Percentiles rank a stretch among this genome's conserved stretches.
phyloP scores from a whole-genome alignment of 192 early-diverging fungal genomes.

The Entomortierella beljakovae region DNA sequence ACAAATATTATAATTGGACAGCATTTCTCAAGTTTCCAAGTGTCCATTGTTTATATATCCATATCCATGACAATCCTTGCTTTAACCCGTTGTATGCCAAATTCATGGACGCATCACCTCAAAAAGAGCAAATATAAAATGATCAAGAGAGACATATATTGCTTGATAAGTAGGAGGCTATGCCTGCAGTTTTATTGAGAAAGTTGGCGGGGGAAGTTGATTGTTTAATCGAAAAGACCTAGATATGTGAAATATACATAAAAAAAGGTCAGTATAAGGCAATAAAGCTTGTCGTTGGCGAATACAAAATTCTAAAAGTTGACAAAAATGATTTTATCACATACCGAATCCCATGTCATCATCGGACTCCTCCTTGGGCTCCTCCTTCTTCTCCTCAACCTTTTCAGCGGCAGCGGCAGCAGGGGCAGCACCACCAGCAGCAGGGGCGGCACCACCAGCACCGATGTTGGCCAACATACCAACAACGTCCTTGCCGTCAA shows the following conservation, averaged over 20 bases:
- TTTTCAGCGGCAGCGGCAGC: conserved; percentile 56
- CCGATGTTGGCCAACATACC: conserved; percentile 94
- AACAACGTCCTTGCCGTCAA: conserved; percentile 91
- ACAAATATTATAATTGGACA: no score
- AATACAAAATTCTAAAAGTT: background rate
- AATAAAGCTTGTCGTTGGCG: background rate
- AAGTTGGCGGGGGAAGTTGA: conserved; percentile 27
- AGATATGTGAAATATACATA: conserved; percentile 10
- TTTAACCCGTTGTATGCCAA: no score
- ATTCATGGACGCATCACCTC: no score
- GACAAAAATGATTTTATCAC: conserved; percentile 25
- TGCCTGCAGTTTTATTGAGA: conserved; percentile 27
- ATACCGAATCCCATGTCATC: conserved; percentile 89
- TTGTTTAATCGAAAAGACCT: conserved; percentile 69
- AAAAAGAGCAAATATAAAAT: background rate
- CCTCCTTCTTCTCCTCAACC: conserved; percentile 64
- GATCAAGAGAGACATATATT: no score
- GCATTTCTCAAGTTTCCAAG: no score
- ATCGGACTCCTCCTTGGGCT: conserved; percentile 84
- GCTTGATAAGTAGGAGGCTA: conserved; percentile 17
- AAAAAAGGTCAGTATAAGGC: background rate
- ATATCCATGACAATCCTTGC: no score
- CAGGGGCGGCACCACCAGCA: conserved; percentile 66
- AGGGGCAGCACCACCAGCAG: conserved; percentile 56
- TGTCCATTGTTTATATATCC: no score